These are phyloP conservation scores for Botrytis deweyae DNA, from an alignment of 2,329 filamentous ascomycete genomes.

Conservation along the genomic window DNA sequence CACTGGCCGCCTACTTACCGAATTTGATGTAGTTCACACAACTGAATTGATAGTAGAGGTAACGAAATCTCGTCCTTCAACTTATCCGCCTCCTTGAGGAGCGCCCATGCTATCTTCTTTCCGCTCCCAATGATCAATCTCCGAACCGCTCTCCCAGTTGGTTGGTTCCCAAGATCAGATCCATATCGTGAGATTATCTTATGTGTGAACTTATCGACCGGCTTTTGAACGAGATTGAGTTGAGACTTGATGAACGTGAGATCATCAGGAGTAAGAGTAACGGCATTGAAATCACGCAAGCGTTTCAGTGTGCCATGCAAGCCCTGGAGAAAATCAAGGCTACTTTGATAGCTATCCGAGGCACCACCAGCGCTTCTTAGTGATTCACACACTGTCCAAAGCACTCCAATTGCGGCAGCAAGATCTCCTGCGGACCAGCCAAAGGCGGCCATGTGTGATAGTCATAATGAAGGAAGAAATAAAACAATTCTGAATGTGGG, in stretches of 20 bases:
- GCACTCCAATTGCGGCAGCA: not conserved
- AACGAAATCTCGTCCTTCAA: not conserved
- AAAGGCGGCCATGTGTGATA: constrained; percentile 2
- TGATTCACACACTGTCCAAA: not conserved
- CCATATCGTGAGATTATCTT: not conserved
- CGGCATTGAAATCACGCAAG: not conserved
- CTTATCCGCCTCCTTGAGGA: not conserved
- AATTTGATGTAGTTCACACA: not conserved
- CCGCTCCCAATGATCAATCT: not conserved
- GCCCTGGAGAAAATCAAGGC: not conserved
- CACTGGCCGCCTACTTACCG: not conserved
- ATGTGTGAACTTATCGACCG: not conserved
- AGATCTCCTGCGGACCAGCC: constrained; percentile 14
- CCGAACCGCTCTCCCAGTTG: not conserved
- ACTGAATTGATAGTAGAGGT: constrained; percentile 1
- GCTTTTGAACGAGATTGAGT: not conserved
- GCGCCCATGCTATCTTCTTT: constrained; percentile 1
- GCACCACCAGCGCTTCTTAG: not conserved
- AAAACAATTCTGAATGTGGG: not conserved
- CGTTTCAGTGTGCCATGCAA: not conserved
- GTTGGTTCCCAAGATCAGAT: not conserved
- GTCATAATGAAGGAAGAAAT: not conserved
- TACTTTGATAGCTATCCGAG: not conserved
- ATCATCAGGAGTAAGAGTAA: not conserved
- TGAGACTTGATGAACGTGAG: not conserved